Percentiles rank a stretch among this genome's conserved stretches.
Conservation (phyloP, 768 basidiomycete species). For the Leccinum barrowsii region DNA sequence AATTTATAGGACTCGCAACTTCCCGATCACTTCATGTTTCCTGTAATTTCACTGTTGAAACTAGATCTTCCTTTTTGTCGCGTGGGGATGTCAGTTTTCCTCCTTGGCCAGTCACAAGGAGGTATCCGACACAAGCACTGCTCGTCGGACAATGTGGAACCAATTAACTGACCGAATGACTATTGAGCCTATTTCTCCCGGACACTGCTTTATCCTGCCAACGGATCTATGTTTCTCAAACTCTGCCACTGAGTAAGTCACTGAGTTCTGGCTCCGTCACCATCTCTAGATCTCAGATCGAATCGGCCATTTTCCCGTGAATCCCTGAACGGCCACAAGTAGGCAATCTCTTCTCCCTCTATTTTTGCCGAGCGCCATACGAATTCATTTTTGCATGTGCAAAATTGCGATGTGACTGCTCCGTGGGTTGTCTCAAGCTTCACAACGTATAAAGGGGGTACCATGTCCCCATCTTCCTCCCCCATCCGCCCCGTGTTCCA, state of each 20-base stretch:
- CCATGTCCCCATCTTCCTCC: conserved; percentile 6
- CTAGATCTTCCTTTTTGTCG: conserved; percentile 16
- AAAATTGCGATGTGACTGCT: conserved; percentile 19
- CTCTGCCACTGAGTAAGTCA: conserved; percentile 8
- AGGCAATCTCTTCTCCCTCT: conserved; percentile 33
- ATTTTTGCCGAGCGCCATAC: conserved; percentile 29
- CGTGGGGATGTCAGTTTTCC: conserved; percentile 7
- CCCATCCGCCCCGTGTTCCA: conserved; percentile 14
- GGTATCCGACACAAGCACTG: not conserved
- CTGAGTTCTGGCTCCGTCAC: conserved; percentile 24
- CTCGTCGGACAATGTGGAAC: conserved; percentile 10
- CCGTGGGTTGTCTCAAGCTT: conserved; percentile 23
- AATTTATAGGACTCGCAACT: conserved; percentile 18
- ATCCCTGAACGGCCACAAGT: conserved; percentile 30
- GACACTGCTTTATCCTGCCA: conserved; percentile 19
- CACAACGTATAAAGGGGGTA: conserved; percentile 32
- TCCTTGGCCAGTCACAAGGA: not conserved
- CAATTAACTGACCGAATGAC: not conserved
- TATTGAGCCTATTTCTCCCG: conserved; percentile 23
- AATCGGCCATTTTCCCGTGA: conserved; percentile 30
- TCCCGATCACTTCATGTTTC: conserved; percentile 19
- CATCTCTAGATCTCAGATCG: conserved; percentile 32
- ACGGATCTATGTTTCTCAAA: conserved; percentile 33
- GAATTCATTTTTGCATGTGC: conserved; percentile 26
- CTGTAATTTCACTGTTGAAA: conserved; percentile 2